phyloP scores from a whole-genome alignment of 2,329 filamentous ascomycete species.

The Tricladium varicosporioides region DNA sequence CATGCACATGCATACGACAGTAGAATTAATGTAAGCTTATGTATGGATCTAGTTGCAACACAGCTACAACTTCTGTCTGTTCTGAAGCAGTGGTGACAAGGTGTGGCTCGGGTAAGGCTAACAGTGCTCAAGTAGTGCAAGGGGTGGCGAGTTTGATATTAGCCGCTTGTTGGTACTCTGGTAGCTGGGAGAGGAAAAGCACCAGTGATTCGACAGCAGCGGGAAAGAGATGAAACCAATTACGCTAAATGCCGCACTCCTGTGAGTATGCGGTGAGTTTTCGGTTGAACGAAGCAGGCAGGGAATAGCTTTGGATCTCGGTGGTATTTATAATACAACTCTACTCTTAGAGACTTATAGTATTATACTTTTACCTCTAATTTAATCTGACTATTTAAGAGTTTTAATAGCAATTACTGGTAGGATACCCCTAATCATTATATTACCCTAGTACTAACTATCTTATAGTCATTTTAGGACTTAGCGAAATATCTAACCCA shows the following conservation, averaged over 20 bases:
- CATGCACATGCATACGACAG: not conserved
- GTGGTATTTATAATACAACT: not conserved
- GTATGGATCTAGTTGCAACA: not conserved
- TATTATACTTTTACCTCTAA: not conserved
- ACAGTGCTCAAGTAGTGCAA: not conserved
- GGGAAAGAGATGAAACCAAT: not conserved
- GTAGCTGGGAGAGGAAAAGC: not conserved
- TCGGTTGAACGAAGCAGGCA: not conserved
- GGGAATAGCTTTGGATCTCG: not conserved
- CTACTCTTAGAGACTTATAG: not conserved
- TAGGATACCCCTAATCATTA: not conserved
- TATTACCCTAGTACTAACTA: not conserved
- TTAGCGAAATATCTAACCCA: not conserved
- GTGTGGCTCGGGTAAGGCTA: not conserved
- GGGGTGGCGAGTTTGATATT: not conserved
- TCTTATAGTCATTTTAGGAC: not conserved
- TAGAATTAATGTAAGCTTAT: not conserved
- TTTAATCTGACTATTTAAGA: not conserved
- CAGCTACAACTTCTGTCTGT: not conserved
- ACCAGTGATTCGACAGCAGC: not conserved
- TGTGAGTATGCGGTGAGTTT: not conserved
- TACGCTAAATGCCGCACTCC: not conserved
- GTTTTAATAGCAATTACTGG: not conserved
- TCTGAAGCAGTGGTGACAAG: not conserved
- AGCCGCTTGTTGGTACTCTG: not conserved